Evolutionary conservation across 441 rosid genomes (phyloP).

Genomic region (Populus hybrid): DNA sequence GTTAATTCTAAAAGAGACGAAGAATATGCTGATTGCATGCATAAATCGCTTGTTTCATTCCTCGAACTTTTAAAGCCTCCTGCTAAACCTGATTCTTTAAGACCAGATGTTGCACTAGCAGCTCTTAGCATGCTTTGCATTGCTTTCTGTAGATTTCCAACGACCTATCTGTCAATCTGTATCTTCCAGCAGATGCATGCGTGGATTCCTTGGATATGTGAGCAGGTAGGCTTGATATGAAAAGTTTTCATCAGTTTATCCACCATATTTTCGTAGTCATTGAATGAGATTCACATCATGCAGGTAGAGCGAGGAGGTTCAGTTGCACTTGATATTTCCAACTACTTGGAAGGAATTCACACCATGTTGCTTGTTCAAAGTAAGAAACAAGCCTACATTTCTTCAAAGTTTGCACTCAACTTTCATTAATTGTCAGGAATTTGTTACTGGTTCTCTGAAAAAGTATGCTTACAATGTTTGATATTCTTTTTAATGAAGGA

Average conservation of each 20-base stretch:
- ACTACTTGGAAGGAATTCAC: conserved; percentile 82
- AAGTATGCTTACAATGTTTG: background rate
- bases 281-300: conserved; percentile 29
- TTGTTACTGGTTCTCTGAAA: background rate
- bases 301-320: conserved; percentile 58
- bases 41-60: conserved; percentile 49
- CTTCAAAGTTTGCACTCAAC: conserved; percentile 5
- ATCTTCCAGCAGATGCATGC: conserved; percentile 60
- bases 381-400: conserved; percentile 33
- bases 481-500: conserved; percentile 7
- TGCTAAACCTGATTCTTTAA: conserved; percentile 40
- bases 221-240: conserved; percentile 50
- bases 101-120: conserved; percentile 56
- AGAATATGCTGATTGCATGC: conserved; percentile 55
- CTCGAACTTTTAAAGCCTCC: conserved; percentile 61
- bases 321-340: conserved; percentile 45
- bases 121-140: conserved; percentile 87
- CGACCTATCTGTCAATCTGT: conserved; percentile 46
- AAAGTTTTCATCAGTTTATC: conserved; percentile 14
- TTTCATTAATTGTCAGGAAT: background rate
- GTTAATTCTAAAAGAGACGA: conserved; percentile 45
- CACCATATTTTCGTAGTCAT: conserved; percentile 8
- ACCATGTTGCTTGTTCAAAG: conserved; percentile 62
- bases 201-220: conserved; percentile 91
- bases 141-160: conserved; percentile 66